Conservation (phyloP, 2,329 filamentous ascomycete species). For the Aulographum hederae region DNA sequence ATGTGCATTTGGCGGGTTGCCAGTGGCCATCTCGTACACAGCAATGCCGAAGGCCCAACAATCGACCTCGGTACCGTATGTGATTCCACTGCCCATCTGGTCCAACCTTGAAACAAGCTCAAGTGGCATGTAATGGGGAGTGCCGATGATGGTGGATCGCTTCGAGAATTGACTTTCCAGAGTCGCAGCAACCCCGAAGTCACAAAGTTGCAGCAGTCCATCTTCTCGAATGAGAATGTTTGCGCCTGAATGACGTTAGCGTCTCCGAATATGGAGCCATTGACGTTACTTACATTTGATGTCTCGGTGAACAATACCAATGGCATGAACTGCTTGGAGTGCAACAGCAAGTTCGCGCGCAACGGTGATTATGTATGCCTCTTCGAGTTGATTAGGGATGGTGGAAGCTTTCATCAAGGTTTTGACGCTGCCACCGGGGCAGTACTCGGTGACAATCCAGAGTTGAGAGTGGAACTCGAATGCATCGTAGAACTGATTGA, state of each 20-base stretch:
- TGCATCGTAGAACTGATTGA: conserved; percentile 67
- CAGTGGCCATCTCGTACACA: conserved; percentile 64
- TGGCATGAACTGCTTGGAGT: conserved; percentile 43
- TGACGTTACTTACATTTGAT: conserved; percentile 32
- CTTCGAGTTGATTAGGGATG: conserved; percentile 25
- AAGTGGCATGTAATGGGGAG: conserved; percentile 73
- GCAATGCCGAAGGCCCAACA: conserved; percentile 78
- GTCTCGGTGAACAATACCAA: conserved; percentile 47
- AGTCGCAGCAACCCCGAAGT: conserved; percentile 68
- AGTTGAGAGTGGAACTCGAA: conserved; percentile 61
- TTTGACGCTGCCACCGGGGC: conserved; percentile 63
- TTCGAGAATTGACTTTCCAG: conserved; percentile 62
- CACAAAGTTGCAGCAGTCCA: conserved; percentile 62
- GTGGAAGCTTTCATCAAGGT: conserved; percentile 36
- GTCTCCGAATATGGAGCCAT: background rate
- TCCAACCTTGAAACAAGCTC: conserved; percentile 44
- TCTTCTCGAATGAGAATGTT: conserved; percentile 66
- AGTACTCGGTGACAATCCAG: conserved; percentile 82
- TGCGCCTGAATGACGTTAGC: conserved; percentile 27
- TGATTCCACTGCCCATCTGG: conserved; percentile 42
- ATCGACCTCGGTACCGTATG: conserved; percentile 39
- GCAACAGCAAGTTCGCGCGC: conserved; percentile 44
- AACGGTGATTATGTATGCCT: conserved; percentile 44
- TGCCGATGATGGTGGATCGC: conserved; percentile 64
- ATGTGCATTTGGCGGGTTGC: conserved; percentile 50